Evolutionary conservation across 176 grass and related monocot species (phyloP).

Genomic region (Zoysia japonica): DNA sequence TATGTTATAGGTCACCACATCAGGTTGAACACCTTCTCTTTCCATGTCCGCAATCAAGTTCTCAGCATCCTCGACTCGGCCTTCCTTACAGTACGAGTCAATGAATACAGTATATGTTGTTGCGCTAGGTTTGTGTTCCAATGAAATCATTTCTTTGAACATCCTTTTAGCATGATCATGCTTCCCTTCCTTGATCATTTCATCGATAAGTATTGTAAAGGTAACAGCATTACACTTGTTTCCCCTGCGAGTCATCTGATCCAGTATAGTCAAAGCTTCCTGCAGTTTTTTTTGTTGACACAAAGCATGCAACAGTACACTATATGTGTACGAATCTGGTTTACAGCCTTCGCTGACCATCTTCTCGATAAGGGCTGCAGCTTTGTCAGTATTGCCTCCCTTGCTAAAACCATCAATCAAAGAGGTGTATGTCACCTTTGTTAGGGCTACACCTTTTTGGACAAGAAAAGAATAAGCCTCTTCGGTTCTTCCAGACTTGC

Average conservation of each 20-base stretch:
- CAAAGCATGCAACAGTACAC: conserved; percentile 71
- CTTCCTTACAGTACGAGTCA: conserved; percentile 64
- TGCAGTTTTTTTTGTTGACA: conserved; percentile 71
- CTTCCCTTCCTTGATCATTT: conserved; percentile 74
- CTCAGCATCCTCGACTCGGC: conserved; percentile 63
- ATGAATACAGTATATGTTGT: conserved; percentile 79
- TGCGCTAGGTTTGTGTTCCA: conserved; percentile 62
- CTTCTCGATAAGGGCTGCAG: conserved; percentile 55
- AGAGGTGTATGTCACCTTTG: conserved; percentile 59
- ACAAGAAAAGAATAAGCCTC: conserved; percentile 73
- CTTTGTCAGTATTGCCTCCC: conserved; percentile 54
- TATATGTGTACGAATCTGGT: conserved; percentile 78
- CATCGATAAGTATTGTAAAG: conserved; percentile 79
- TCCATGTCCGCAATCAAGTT: conserved; percentile 69
- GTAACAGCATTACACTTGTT: conserved; percentile 60
- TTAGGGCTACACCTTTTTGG: conserved; percentile 53
- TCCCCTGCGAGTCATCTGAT: conserved; percentile 67
- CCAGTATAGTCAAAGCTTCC: conserved; percentile 62
- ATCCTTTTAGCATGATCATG: conserved; percentile 66
- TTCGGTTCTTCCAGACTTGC: conserved; percentile 65
- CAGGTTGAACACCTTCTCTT: conserved; percentile 60
- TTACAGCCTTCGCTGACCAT: conserved; percentile 51
- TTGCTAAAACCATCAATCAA: conserved; percentile 85
- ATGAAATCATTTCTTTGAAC: conserved; percentile 61
- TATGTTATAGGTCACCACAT: conserved; percentile 66